Evolutionary conservation across 257 asterid species (phyloP).

Genomic region (Sherardia arvensis): DNA sequence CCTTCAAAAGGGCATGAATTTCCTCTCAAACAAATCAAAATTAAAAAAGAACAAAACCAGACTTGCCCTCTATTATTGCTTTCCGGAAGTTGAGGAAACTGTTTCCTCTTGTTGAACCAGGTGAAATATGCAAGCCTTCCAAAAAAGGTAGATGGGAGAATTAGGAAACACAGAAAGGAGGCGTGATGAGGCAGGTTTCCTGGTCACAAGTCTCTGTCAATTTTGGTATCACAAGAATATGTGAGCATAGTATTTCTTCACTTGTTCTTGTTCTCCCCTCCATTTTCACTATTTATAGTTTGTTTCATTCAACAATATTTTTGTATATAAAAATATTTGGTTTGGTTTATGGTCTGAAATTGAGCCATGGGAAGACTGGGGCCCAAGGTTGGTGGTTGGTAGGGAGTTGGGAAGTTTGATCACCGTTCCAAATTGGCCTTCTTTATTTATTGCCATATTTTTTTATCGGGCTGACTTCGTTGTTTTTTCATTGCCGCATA

Average conservation of each 20-base stretch:
- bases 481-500: background rate
- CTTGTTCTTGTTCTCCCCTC: background rate
- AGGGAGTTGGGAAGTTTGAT: slow-evolving; percentile 29
- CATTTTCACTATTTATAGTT: background rate
- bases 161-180: slow-evolving; percentile 3
- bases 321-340: background rate
- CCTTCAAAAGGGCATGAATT: background rate
- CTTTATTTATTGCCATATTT: background rate
- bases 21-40: background rate
- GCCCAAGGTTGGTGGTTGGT: slow-evolving; percentile 32
- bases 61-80: background rate
- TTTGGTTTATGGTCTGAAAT: slow-evolving; percentile 4
- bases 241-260: slow-evolving; percentile 4
- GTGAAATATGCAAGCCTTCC: background rate
- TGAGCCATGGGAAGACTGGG: background rate
- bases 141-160: background rate
- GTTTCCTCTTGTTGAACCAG: background rate
- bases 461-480: background rate
- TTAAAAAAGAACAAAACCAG: background rate
- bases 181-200: background rate
- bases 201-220: slow-evolving; percentile 10
- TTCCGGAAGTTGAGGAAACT: background rate
- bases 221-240: slow-evolving; percentile 6
- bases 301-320: background rate
- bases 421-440: background rate